Percentiles rank a stretch among this genome's conserved stretches.
These are phyloP conservation scores for Thinopyrum elongatum DNA, from an alignment of 176 grass and related monocot genomes.

Conservation along the genomic window DNA sequence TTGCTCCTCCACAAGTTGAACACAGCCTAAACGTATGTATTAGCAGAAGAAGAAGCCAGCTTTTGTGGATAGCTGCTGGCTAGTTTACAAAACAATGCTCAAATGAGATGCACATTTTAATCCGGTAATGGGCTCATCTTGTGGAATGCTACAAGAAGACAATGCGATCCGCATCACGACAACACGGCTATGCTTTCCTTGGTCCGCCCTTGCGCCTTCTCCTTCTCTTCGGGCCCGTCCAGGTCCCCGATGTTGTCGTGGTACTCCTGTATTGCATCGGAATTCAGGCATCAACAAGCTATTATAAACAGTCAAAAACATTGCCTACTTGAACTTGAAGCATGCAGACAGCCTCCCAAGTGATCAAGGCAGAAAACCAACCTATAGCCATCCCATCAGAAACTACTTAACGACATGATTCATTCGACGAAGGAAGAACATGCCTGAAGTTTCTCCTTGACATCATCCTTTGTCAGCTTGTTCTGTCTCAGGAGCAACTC, in stretches of 20 bases:
- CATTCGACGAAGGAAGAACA: neutral
- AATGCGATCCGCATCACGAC: neutral
- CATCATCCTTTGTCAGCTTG: constrained; percentile 80
- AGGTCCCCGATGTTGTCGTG: constrained; percentile 95
- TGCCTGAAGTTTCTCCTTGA: constrained; percentile 86
- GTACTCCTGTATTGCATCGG: constrained; percentile 57
- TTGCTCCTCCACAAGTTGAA: neutral
- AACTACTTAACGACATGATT: neutral
- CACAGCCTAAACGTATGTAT: too few species aligned
- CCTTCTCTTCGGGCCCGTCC: constrained; percentile 90
- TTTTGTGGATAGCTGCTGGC: too few species aligned
- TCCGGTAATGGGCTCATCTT: too few species aligned
- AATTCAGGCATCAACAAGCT: neutral
- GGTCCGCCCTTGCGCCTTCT: constrained; percentile 67
- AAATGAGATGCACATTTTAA: neutral
- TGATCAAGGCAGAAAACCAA: neutral
- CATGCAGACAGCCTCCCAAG: neutral
- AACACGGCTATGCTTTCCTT: constrained; percentile 67
- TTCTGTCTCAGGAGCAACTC: constrained; percentile 91
- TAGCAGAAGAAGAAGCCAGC: too few species aligned
- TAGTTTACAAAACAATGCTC: neutral
- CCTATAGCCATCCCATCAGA: too few species aligned
- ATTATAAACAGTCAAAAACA: neutral
- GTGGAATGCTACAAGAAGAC: neutral
- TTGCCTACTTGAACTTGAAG: neutral